Evolutionary conservation across 176 grass and related monocot species (phyloP).

Genomic region (sorghum (Sorghum bicolor)): DNA sequence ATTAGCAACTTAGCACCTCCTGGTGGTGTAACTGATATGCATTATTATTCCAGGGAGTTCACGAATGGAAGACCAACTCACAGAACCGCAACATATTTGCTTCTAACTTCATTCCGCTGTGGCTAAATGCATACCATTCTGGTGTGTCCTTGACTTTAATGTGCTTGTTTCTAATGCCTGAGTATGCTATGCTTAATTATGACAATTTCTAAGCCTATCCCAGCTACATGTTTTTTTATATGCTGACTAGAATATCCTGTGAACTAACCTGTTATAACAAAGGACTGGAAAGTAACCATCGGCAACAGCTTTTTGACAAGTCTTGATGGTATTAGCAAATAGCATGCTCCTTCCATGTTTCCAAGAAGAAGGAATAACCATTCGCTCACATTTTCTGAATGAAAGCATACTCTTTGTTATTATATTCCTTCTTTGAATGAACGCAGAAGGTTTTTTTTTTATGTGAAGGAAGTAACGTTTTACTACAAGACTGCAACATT

Average conservation of each 20-base stretch:
- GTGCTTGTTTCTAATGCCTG: neutral
- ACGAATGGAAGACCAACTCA: conserved; percentile 49
- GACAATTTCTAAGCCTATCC: neutral
- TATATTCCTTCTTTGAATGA: neutral
- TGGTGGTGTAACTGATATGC: conserved; percentile 16
- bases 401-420: neutral
- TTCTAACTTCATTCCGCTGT: conserved; percentile 85
- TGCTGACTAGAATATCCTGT: neutral
- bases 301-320: neutral
- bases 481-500: neutral
- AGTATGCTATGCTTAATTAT: neutral
- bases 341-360: neutral
- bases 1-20: neutral
- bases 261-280: neutral
- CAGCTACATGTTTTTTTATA: neutral
- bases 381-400: neutral
- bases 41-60: conserved; percentile 48
- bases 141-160: neutral
- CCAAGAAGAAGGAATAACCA: neutral
- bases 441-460: neutral
- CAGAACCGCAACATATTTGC: conserved; percentile 72
- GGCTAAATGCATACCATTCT: conserved; percentile 59
- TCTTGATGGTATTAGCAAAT: neutral
- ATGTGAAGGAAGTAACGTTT: neutral
- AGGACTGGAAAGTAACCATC: neutral